Evolutionary conservation across 2,329 filamentous ascomycete species (phyloP).

Genomic region (Ophiocordyceps sinensis): DNA sequence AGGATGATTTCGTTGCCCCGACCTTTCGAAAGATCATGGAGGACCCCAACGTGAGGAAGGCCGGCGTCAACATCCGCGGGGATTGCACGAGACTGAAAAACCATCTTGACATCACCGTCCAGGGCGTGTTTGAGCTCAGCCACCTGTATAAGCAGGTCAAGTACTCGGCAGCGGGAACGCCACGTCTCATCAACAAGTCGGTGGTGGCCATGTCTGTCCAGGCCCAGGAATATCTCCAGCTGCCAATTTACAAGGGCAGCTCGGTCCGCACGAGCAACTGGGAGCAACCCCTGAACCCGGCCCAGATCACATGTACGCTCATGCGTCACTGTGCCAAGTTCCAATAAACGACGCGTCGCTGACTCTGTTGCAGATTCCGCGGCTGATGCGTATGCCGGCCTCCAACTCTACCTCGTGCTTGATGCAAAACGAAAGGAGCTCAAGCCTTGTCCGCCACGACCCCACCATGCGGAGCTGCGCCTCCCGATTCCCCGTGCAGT

Average conservation of each 20-base stretch:
- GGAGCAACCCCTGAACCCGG: conserved; percentile 43
- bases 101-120: conserved; percentile 48
- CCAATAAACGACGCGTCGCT: background rate
- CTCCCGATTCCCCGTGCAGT: conserved; percentile 37
- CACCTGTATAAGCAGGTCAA: conserved; percentile 69
- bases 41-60: conserved; percentile 53
- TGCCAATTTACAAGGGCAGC: conserved; percentile 62
- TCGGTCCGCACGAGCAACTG: conserved; percentile 63
- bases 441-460: conserved; percentile 55
- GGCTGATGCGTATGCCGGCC: conserved; percentile 67
- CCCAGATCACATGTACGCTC: conserved; percentile 56
- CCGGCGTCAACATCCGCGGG: conserved; percentile 60
- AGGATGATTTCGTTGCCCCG: conserved; percentile 50
- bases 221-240: conserved; percentile 52
- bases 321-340: background rate
- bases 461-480: conserved; percentile 52
- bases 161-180: conserved; percentile 35
- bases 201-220: conserved; percentile 54
- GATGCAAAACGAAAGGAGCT: conserved; percentile 54
- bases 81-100: conserved; percentile 55
- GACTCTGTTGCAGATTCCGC: conserved; percentile 45
- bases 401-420: conserved; percentile 58
- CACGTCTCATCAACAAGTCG: conserved; percentile 48
- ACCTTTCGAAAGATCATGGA: conserved; percentile 60
- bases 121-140: conserved; percentile 65